Conservation (phyloP, 306 rosid species). For the Cajanus cajan region DNA sequence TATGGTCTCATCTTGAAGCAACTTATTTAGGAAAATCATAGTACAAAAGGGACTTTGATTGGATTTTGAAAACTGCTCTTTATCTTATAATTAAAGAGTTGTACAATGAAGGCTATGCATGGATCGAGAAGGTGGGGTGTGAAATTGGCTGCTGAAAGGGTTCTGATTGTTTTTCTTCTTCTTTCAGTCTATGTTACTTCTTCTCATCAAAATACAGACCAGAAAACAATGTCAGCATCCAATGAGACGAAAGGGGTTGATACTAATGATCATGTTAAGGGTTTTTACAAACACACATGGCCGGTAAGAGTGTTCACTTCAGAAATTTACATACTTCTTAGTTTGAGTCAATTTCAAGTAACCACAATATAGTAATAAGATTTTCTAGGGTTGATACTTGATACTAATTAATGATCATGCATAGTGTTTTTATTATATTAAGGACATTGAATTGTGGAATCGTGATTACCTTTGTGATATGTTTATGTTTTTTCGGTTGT, state of each 20-base stretch:
- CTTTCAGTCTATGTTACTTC: slow-evolving; percentile 46
- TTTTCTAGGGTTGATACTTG: no score
- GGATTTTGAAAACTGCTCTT: slow-evolving; percentile 1
- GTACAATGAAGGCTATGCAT: slow-evolving; percentile 11
- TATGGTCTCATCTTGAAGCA: slow-evolving; percentile 16
- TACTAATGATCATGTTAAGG: slow-evolving; percentile 29
- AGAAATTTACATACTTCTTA: not conserved
- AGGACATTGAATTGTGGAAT: not conserved
- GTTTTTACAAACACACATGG: slow-evolving; percentile 62
- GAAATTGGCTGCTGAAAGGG: slow-evolving; percentile 39
- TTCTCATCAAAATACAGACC: slow-evolving; percentile 28
- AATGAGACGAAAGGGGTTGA: slow-evolving; percentile 16
- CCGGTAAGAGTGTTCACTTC: slow-evolving; percentile 51
- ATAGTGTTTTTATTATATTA: not conserved
- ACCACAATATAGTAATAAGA: not conserved
- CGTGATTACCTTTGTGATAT: not conserved
- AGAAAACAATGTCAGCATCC: slow-evolving; percentile 36
- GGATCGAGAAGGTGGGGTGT: slow-evolving; percentile 39
- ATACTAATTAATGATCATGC: no score
- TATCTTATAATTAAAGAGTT: not conserved
- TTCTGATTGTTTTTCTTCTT: slow-evolving; percentile 35
- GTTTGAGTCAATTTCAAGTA: slow-evolving; percentile 1
- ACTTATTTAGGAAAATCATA: not conserved
- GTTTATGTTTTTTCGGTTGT: not conserved
- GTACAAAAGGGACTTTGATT: not conserved